These are phyloP conservation scores for Graphiopsis chlorocephala DNA, from an alignment of 2,329 filamentous ascomycete genomes.

Conservation along the genomic window DNA sequence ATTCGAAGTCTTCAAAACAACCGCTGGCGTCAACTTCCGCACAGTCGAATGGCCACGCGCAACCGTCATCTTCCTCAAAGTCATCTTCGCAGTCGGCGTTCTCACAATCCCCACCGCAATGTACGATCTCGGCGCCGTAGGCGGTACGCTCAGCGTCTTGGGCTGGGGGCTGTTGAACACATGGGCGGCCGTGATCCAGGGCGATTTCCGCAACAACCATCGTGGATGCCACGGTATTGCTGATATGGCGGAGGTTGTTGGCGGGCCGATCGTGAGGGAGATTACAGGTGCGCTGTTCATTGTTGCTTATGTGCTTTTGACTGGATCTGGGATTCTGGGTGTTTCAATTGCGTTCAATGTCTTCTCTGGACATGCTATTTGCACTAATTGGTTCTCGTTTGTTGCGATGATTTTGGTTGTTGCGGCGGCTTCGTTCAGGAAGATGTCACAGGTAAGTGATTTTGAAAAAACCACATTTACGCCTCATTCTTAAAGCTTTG, in stretches of 20 bases:
- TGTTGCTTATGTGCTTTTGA: conserved; percentile 56
- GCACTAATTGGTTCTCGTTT: conserved; percentile 52
- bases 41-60: conserved; percentile 54
- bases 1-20: conserved; percentile 51
- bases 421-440: conserved; percentile 12
- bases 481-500: neutral
- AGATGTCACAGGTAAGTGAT: conserved; percentile 12
- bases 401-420: conserved; percentile 14
- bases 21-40: conserved; percentile 51
- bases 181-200: conserved; percentile 49
- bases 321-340: conserved; percentile 58
- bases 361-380: conserved; percentile 56
- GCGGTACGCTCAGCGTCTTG: conserved; percentile 48
- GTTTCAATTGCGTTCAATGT: conserved; percentile 60
- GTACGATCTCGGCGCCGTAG: conserved; percentile 48
- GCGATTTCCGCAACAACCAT: conserved; percentile 52
- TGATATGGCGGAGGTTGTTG: conserved; percentile 59
- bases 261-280: conserved; percentile 53
- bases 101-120: conserved; percentile 50
- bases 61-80: conserved; percentile 54
- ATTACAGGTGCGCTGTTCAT: conserved; percentile 56
- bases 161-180: conserved; percentile 51
- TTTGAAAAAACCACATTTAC: neutral
- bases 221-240: conserved; percentile 53
- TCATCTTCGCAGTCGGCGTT: conserved; percentile 51